Conservation (phyloP, 164 flowering plant species). For the Stephania yunnanensis region DNA sequence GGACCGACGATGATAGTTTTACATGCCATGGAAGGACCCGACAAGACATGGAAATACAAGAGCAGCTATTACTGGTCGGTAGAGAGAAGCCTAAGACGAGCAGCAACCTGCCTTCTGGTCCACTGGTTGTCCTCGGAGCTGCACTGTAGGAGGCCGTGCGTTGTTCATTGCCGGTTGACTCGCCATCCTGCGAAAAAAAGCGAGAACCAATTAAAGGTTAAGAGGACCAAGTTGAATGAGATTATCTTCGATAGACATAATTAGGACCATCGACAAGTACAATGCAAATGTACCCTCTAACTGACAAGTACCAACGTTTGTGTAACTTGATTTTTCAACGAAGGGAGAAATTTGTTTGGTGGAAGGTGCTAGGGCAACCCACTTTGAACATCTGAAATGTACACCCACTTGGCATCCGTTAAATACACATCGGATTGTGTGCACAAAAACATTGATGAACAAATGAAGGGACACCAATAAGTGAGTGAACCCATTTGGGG, state of each 20-base stretch:
- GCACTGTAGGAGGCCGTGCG: constrained; percentile 73
- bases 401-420: too few species aligned
- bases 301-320: too few species aligned
- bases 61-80: neutral
- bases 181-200: constrained; percentile 55
- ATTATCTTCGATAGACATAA: neutral
- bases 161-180: constrained; percentile 74
- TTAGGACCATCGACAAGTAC: neutral
- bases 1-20: constrained; percentile 16
- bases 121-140: constrained; percentile 77
- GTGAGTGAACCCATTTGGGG: too few species aligned
- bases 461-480: too few species aligned
- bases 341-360: too few species aligned
- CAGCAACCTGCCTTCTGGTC: constrained; percentile 47
- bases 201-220: neutral
- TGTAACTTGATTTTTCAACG: too few species aligned
- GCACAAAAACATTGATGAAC: too few species aligned
- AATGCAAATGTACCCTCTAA: too few species aligned
- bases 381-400: too few species aligned
- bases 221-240: neutral
- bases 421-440: too few species aligned
- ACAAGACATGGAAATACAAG: constrained; percentile 4
- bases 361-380: too few species aligned
- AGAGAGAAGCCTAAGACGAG: constrained; percentile 17
- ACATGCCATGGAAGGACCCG: constrained; percentile 13